Evolutionary conservation across 768 basidiomycete species (phyloP), one percentile per base, ranked within the genome.

Genomic region (Naganishia antarctica): DNA sequence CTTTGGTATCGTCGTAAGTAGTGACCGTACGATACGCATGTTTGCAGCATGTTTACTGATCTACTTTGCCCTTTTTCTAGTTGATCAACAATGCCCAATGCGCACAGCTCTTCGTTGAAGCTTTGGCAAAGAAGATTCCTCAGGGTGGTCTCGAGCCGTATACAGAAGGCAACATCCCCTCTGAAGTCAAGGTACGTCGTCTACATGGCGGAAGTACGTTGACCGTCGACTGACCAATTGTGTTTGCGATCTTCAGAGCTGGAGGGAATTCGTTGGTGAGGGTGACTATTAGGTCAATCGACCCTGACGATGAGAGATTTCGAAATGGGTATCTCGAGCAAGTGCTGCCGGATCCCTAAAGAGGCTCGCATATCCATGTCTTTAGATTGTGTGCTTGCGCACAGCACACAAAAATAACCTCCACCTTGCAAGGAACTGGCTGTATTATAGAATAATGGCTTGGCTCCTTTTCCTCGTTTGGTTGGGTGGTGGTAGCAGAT

Each of bases 101-200:
- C 64, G 96, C 94, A 2, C 83, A 86, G 69, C 83, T 99, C 51
- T 96, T 91, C 75, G 93, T 97, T 37, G 90, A 94, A 77, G 84
- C 87, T 67, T 80, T 99, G 63, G 88, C 83, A 4, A 84, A 84
- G 78, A 91, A 91, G 79, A 86, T 94, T 70, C 87, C 88, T 32
- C 79, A 84, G 67, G 89, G 91, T 66, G 89, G 86, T 40, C 79
- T 93, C 73, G 79, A 82, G 68, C 82, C 82, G 25, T 99, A 98
- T 76, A 81, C 81, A 31, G 92, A 97, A 78, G 94, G 92, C 21
- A 85, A 81, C 34, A 87, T 94, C 69, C 94, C 94, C 32, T 82
- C 87, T 1, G 94, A 97, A 77, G 92, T 99, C 71, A 76, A 73
- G 67, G 64, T 64, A 23, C 4, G 84, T 63, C 21, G 13, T n/a